Base-by-base conservation (phyloP, 176 grass and related monocot genomes). In the Ensete ventricosum region DNA sequence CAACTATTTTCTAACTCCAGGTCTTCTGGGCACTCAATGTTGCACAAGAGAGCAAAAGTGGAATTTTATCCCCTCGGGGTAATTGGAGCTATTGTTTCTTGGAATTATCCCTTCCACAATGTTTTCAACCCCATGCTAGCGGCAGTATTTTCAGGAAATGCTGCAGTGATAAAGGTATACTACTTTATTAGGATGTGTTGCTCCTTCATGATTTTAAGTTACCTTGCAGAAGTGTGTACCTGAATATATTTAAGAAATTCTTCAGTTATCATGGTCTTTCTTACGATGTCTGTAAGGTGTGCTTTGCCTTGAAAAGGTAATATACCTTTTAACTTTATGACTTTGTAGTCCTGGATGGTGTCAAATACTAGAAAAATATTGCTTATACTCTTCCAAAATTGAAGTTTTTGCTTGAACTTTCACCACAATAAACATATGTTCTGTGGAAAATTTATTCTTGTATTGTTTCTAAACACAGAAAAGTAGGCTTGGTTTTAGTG, bases 41-140 rank as follows among this genome's bases (percentile, higher is more conserved):
- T 99, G 25, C 95, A 99, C 55, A 94, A 99, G 74, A 94, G 76
- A 60, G 88, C 95, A 62, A 99, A 91, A 83, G 95, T 99, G 54
- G 95, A 99, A 83, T 99, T 94, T 53, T 81, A 99, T 67, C 95
- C 95, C 65, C 89, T 99, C 53, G 95, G 95, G 76, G 90, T 99
- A 9, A 86, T 99, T 83, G 95, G 95, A 64, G 95, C 95, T 3
- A 94, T 99, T 78, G 95, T 99, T 63, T 99, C 95, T 74, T 99
- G 95, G 95, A 99, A 99, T 69, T 99, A 99, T 57, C 95, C 95
- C 17, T 94, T 99, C 77, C 95, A 94, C 57, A 99, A 94, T 84
- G 86, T 99, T 22, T 91, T 94, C 52, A 99, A 99, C 68, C 95
- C 95, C 55, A 86, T 99, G 86, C 84, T 99, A 13, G 90, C 88